Percentiles rank a stretch among this genome's conserved stretches.
These are phyloP conservation scores for Phialophora macrospora DNA, from an alignment of 2,329 filamentous ascomycete genomes.

Conservation along the genomic window DNA sequence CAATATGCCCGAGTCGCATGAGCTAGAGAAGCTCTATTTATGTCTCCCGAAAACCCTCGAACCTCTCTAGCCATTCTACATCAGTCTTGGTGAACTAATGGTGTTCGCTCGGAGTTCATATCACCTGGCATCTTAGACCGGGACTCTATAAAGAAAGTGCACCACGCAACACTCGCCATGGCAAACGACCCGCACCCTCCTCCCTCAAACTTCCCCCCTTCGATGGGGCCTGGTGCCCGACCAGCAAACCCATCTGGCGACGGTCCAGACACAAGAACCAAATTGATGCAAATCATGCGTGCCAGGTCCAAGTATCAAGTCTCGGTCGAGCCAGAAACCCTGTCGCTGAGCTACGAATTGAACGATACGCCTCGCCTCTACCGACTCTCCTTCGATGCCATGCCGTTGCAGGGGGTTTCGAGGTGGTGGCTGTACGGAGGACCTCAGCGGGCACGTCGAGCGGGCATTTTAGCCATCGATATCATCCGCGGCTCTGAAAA, in stretches of 20 bases:
- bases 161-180: conserved; percentile 25
- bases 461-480: conserved; percentile 34
- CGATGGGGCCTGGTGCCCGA: conserved; percentile 38
- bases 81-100: no score
- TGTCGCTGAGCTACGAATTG: conserved; percentile 35
- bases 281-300: conserved; percentile 29
- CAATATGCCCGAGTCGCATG: conserved; percentile 8
- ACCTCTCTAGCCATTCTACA: neutral
- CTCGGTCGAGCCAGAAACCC: conserved; percentile 24
- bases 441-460: conserved; percentile 20
- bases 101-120: neutral
- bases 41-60: neutral
- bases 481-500: conserved; percentile 34
- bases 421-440: conserved; percentile 34
- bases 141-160: neutral
- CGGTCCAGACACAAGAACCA: conserved; percentile 9
- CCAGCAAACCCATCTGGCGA: conserved; percentile 31
- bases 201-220: conserved; percentile 33
- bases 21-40: neutral
- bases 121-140: conserved; percentile 3
- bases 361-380: conserved; percentile 31
- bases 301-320: conserved; percentile 34
- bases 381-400: conserved; percentile 34
- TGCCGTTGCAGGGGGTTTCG: conserved; percentile 33
- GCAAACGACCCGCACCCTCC: conserved; percentile 24